These are phyloP conservation scores for Hanseniaspora guilliermondii DNA, from an alignment of 805 yeast species.

Conservation along the genomic window DNA sequence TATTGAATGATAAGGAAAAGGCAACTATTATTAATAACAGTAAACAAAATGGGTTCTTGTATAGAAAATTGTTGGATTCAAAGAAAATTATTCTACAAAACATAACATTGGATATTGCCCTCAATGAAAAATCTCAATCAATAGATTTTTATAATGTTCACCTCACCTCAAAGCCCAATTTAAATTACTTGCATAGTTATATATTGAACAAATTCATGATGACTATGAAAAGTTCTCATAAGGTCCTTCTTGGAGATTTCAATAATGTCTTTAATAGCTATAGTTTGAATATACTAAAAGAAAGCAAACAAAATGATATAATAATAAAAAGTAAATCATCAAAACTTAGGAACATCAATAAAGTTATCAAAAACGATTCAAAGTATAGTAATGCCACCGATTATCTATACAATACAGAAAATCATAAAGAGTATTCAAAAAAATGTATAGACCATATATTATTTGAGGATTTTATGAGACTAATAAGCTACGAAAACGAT, in stretches of 20 bases:
- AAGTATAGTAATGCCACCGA: constrained; percentile 2
- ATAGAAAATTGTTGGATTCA: constrained; percentile 6
- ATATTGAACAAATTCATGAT: constrained; percentile 3
- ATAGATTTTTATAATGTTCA: constrained; percentile 10
- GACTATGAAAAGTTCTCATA: not conserved
- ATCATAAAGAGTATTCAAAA: not conserved
- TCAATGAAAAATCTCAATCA: not conserved
- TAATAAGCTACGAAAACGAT: not conserved
- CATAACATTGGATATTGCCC: not conserved
- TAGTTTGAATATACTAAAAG: not conserved
- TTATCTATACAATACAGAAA: not conserved
- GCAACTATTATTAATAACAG: not conserved
- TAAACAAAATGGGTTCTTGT: not conserved
- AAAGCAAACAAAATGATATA: not conserved
- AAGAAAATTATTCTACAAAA: constrained; percentile 1
- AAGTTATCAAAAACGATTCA: not conserved
- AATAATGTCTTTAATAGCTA: constrained; percentile 9
- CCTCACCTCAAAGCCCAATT: constrained; percentile 6
- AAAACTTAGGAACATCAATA: constrained; percentile 4
- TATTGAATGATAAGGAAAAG: not conserved
- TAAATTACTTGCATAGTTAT: constrained; percentile 8
- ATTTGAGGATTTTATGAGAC: not conserved
- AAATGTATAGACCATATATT: constrained; percentile 8
- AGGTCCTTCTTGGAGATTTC: constrained; percentile 8
- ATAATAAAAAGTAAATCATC: constrained; percentile 7